Evolutionary conservation across 345 rosid species (phyloP), one percentile per base, ranked within the genome.

Genomic region (Bruguiera sexangula): DNA sequence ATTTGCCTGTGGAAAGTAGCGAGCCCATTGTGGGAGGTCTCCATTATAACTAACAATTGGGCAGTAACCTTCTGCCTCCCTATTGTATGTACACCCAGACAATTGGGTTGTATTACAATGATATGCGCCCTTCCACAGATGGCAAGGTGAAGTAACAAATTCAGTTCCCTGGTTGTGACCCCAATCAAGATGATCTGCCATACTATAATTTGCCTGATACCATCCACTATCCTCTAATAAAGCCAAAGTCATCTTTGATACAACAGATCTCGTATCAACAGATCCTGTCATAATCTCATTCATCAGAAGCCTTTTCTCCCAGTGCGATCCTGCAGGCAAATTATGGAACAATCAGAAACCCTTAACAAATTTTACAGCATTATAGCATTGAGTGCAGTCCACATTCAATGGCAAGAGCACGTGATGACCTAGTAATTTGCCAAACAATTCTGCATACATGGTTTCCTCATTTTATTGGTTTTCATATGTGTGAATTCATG

Each of bases 271-370:
- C 30, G 99, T 90, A 79, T 95, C 99, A 32, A 95, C 99, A 37
- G 99, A 95, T 60, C 99, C 99, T 20, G 99, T 95, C 99, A 95
- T 95, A 70, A 95, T 92, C 83, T 95, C 99, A 72, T 95, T 95
- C 99, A 95, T 95, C 76, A 95, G 82, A 62, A 95, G 98, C 78
- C 99, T 86, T 72, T 95, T 95, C 66, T 95, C 99, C 99, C 99
- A 95, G 74, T 95, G 99, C 48, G 99, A 95, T 68, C 99, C 99
- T 89, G 84, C 67, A 75, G n/a, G 18, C 10, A 70, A 58, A 55
- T 60, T 59, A 56, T 50, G 43, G 46, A 31, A 46, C 16, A 72
- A 69, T 31, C 58, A 62, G 37, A 39, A 39, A 63, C 54, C 20
- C 59, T 39, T 32, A 21, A 24, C 48, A 67, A 36, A 10, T 20